Evolutionary conservation across 1,284 basidiomycete species (phyloP), one percentile per base, ranked within the genome.

Genomic region (Pseudozyma sp.): DNA sequence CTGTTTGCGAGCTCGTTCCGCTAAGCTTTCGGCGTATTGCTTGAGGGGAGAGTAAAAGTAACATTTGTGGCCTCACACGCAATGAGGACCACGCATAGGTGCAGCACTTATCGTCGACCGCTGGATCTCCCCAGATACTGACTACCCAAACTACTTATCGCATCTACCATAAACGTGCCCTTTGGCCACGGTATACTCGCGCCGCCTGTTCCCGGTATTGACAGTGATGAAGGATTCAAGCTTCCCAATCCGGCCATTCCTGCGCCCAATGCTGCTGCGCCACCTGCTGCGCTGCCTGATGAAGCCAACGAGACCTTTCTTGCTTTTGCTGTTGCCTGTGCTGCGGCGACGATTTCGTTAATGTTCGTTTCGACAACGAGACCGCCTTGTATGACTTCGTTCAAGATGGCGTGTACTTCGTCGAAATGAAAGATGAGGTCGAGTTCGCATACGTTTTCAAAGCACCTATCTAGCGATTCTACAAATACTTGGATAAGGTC

Each of bases 401-500:
- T 89, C 49, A 99, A 89, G 52, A 98, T 94, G 75, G 96, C 92
- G 82, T 99, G 95, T 69, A 94, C 95, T 88, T 98, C 93, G 85
- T 99, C 96, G 81, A 97, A 99, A 86, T 98, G 94, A 86, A 99
- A 99, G 63, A 99, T 96, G 31, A 99, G 88, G 85, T 99, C 97
- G 49, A 99, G 88, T 86, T 99, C 97, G 87, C 97, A 99, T 0
- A 99, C 97, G 81, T 98, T 98, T 87, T 97, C 95, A 83, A 99
- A 99, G 25, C 93, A 91, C 49, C 94, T 89, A 85, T 99, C 97
- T 34, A 99, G 88, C 0, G 93, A 92, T 87, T 99, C 97, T 51
- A 99, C 97, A 83, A 99, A 95, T 12, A 99, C 96, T 94, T 99
- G 97, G 52, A 99, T 99, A 68, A 99, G 86, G 83, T 99, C 97